Percentiles rank a stretch among this genome's conserved stretches.
Conservation (phyloP, 345 rosid genomes). For the Geranium rotundifolium region DNA sequence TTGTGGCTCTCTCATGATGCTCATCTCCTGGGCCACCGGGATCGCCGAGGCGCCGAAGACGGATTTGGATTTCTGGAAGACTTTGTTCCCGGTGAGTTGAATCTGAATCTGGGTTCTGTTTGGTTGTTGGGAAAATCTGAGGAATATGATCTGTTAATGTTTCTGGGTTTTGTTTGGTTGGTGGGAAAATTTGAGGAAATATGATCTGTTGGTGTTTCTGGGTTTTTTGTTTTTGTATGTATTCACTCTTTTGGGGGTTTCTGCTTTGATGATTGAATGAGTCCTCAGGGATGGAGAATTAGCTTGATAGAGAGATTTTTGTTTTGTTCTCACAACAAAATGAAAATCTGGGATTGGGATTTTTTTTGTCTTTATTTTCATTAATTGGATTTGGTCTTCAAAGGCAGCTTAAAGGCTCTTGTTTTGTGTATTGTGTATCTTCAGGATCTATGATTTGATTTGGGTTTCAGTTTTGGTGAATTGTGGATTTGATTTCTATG, state of each 20-base stretch:
- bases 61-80: slow-evolving; percentile 89
- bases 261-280: neutral
- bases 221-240: neutral
- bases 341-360: neutral
- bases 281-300: neutral
- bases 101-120: slow-evolving; percentile 16
- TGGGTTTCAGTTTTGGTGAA: neutral
- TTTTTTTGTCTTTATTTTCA: neutral
- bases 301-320: neutral
- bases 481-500: slow-evolving; percentile 4
- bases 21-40: slow-evolving; percentile 83
- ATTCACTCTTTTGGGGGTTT: neutral
- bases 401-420: too few relatives aligned
- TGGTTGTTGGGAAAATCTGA: slow-evolving; percentile 10
- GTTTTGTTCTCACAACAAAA: neutral
- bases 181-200: slow-evolving; percentile 1
- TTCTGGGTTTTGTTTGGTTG: slow-evolving; percentile 1
- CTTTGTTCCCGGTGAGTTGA: slow-evolving; percentile 77
- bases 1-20: slow-evolving; percentile 89
- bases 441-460: neutral
- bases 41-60: slow-evolving; percentile 86
- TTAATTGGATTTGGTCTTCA: too few relatives aligned
- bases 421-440: too few relatives aligned
- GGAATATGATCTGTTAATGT: neutral
- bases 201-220: neutral